Conservation (phyloP, 176 grass and related monocot genomes). For the Eragrostis curvula region DNA sequence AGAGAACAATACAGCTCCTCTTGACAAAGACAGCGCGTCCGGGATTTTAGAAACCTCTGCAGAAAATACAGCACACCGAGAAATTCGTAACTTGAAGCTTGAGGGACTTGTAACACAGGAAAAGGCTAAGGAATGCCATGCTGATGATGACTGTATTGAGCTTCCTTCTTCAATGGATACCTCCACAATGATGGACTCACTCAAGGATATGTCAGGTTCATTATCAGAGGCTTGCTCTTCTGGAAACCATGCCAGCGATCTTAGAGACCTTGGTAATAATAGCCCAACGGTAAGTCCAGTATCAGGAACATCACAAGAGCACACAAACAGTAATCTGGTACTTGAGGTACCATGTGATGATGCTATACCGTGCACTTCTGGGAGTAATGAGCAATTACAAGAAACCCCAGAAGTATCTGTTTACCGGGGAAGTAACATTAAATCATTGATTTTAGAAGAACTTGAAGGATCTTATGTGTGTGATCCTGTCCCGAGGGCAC, state of each 20-base stretch:
- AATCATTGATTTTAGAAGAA: slow-evolving; percentile 53
- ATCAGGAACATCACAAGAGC: slow-evolving; percentile 38
- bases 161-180: background rate
- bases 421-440: slow-evolving; percentile 36
- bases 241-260: slow-evolving; percentile 35
- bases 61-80: slow-evolving; percentile 29
- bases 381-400: slow-evolving; percentile 30
- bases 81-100: slow-evolving; percentile 31
- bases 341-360: slow-evolving; percentile 16
- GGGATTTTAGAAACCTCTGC: slow-evolving; percentile 36
- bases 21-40: slow-evolving; percentile 20
- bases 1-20: slow-evolving; percentile 22
- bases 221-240: slow-evolving; percentile 10
- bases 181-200: slow-evolving; percentile 25
- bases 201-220: slow-evolving; percentile 38
- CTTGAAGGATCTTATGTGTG: slow-evolving; percentile 39
- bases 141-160: slow-evolving; percentile 11
- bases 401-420: slow-evolving; percentile 43
- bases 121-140: slow-evolving; percentile 26
- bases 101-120: slow-evolving; percentile 19
- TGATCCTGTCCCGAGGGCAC: slow-evolving; percentile 23
- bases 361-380: slow-evolving; percentile 26
- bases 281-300: slow-evolving; percentile 26
- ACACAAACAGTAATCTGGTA: slow-evolving; percentile 38
- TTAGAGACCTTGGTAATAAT: slow-evolving; percentile 29